Evolutionary conservation across 495 filamentous ascomycete genomes (phyloP).

Genomic region (Filosporella fistucella): DNA sequence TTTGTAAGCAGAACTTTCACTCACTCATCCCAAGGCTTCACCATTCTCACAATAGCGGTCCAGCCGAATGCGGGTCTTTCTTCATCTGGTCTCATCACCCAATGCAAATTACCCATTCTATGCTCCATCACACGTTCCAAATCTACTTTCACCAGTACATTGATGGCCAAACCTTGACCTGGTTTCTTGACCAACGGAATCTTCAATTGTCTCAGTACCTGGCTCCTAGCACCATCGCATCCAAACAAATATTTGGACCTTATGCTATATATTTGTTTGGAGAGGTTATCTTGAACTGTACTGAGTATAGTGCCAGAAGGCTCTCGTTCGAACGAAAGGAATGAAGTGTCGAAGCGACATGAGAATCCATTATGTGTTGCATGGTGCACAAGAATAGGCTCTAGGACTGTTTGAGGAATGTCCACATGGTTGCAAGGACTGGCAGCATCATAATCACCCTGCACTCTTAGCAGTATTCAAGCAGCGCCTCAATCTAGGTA

Average conservation of each 20-base stretch:
- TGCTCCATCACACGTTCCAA: conserved; percentile 37
- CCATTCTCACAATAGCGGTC: conserved; percentile 41
- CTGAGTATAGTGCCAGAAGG: conserved; percentile 28
- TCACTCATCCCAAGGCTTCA: conserved; percentile 48
- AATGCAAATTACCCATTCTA: conserved; percentile 48
- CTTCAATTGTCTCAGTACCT: conserved; percentile 39
- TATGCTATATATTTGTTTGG: conserved; percentile 35
- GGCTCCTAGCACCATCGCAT: conserved; percentile 45
- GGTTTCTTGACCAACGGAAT: conserved; percentile 46
- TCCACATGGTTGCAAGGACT: conserved; percentile 37
- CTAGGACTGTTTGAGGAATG: conserved; percentile 39
- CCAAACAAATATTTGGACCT: conserved; percentile 50
- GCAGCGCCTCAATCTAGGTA: not conserved
- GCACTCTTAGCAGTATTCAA: conserved; percentile 35
- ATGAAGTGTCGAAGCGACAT: conserved; percentile 34
- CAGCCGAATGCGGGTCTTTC: conserved; percentile 37
- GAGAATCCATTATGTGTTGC: conserved; percentile 34
- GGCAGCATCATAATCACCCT: no score
- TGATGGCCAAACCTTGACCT: conserved; percentile 49
- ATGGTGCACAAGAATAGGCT: conserved; percentile 37
- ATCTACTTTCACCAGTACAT: conserved; percentile 45
- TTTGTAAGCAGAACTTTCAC: not conserved
- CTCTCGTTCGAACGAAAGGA: conserved; percentile 26
- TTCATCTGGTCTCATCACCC: conserved; percentile 43
- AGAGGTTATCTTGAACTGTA: conserved; percentile 35